These are phyloP conservation scores for Penicillium lagena DNA, from an alignment of 495 filamentous ascomycete species.

Conservation along the genomic window DNA sequence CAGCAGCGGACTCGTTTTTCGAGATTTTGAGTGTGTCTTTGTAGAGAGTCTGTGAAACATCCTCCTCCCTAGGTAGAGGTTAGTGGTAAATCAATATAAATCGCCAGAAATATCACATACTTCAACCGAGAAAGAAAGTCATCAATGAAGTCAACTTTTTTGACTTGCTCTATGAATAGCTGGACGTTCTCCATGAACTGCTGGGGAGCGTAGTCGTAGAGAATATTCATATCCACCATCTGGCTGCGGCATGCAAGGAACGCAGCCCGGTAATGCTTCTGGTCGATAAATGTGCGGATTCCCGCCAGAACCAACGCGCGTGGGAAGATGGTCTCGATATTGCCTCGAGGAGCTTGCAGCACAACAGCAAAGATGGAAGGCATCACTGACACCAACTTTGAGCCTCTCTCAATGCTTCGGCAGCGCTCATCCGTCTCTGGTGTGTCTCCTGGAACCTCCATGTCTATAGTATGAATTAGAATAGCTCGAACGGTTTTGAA, in stretches of 20 bases:
- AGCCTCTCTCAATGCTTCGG: conserved; percentile 85
- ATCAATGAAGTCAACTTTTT: conserved; percentile 79
- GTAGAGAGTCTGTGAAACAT: conserved; percentile 92
- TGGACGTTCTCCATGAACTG: conserved; percentile 73
- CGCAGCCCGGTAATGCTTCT: conserved; percentile 72
- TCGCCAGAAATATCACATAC: conserved; percentile 40
- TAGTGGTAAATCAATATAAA: conserved; percentile 4
- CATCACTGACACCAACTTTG: conserved; percentile 79
- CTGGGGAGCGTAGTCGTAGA: conserved; percentile 84
- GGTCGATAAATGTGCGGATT: conserved; percentile 70
- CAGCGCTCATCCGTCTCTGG: conserved; percentile 90
- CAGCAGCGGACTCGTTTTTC: conserved; percentile 24
- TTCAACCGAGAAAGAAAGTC: conserved; percentile 84
- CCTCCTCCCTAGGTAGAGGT: conserved; percentile 61
- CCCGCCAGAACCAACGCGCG: conserved; percentile 87
- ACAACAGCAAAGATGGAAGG: conserved; percentile 76
- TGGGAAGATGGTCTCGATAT: conserved; percentile 91
- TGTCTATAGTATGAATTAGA: conserved; percentile 35
- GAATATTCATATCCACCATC: conserved; percentile 94
- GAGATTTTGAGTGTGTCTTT: conserved; percentile 60
- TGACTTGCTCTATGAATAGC: conserved; percentile 80
- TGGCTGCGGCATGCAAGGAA: conserved; percentile 86
- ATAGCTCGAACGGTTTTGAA: conserved; percentile 3
- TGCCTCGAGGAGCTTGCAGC: conserved; percentile 90
- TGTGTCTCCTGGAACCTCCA: conserved; percentile 80